Evolutionary conservation across 2,329 filamentous ascomycete genomes (phyloP), one percentile per base, ranked within the genome.

Genomic region (Penicillium sp.): DNA sequence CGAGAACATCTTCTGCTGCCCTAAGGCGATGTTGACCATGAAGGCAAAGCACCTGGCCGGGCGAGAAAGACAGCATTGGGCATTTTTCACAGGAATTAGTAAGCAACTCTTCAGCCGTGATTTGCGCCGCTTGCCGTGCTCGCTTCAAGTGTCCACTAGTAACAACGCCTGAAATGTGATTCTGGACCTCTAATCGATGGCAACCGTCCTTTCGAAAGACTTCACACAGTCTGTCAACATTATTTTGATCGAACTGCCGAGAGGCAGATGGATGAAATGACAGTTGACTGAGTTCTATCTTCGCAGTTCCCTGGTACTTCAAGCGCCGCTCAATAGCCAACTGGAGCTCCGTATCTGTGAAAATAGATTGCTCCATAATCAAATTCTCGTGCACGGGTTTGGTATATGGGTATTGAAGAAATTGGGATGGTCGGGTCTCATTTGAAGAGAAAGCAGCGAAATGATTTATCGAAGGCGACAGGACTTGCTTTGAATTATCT

Each of bases 21-120:
- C 56, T 23, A 22, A 67, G 25, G 26, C 60, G 54, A 59, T 70
- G 54, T 29, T 54, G 56, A 11, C 69, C 63, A 52, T 69, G 59
- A 29, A 72, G 64, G 47, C 58, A 60, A 20, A 56, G 44, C 23
- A 73, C 47, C 51, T 63, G 51, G 35, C 62, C 59, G 5, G 33
- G n/a, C 20, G 41, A 37, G 54, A 72, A 69, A 26, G 51, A 20
- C 6, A 70, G 59, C 20, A 45, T 42, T 33, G 62, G 64, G 48
- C 43, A 58, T 40, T 59, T 37, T 11, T 45, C 45, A 6, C 55
- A 46, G 31, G 25, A n/a, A 35, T 29, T 29, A 29, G 57, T 58
- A 42, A 50, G 18, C n/a, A 45, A 11, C 27, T 29, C 27, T 3
- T 29, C 8, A 18, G 18, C 26, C 29, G 31, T 23, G 11, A 23